phyloP scores from a whole-genome alignment of 2,329 filamentous ascomycete species.

The Geoglossum cookeanum region DNA sequence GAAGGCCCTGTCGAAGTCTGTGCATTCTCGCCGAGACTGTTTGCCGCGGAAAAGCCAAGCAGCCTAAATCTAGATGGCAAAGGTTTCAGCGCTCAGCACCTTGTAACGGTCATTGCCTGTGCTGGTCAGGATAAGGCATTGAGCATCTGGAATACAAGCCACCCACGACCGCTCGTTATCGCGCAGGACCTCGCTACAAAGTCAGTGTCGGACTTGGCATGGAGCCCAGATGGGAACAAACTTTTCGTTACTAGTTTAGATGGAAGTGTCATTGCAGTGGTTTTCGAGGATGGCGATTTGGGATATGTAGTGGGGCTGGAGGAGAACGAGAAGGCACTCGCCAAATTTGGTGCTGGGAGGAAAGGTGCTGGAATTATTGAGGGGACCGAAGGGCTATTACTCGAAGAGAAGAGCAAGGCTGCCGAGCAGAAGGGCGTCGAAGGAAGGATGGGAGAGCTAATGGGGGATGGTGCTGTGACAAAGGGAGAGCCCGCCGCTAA shows the following conservation, averaged over 20 bases:
- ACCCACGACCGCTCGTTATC: constrained; percentile 75
- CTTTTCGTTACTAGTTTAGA: constrained; percentile 78
- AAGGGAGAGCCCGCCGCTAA: constrained; percentile 25
- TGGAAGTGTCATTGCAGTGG: constrained; percentile 62
- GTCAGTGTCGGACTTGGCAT: constrained; percentile 82
- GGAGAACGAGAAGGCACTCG: constrained; percentile 82
- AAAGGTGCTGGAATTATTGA: constrained; percentile 83
- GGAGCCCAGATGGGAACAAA: constrained; percentile 79
- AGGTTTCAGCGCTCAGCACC: constrained; percentile 23
- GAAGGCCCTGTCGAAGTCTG: constrained; percentile 95
- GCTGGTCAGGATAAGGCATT: constrained; percentile 92
- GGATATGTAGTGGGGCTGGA: constrained; percentile 72
- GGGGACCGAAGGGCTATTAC: constrained; percentile 66
- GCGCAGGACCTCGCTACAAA: constrained; percentile 77
- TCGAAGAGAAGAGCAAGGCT: constrained; percentile 84
- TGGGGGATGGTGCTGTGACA: constrained; percentile 57
- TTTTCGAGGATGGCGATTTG: constrained; percentile 73
- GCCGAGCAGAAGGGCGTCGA: constrained; percentile 80
- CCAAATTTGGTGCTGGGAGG: constrained; percentile 77
- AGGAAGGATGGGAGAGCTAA: constrained; percentile 92
- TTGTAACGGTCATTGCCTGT: constrained; percentile 87
- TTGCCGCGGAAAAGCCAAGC: constrained; percentile 46
- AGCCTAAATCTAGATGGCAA: constrained; percentile 28
- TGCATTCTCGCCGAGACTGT: constrained; percentile 85
- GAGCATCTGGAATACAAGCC: constrained; percentile 96